Evolutionary conservation across 108 stramenopile species (phyloP).

Genomic region (Thalassiosira profunda): DNA sequence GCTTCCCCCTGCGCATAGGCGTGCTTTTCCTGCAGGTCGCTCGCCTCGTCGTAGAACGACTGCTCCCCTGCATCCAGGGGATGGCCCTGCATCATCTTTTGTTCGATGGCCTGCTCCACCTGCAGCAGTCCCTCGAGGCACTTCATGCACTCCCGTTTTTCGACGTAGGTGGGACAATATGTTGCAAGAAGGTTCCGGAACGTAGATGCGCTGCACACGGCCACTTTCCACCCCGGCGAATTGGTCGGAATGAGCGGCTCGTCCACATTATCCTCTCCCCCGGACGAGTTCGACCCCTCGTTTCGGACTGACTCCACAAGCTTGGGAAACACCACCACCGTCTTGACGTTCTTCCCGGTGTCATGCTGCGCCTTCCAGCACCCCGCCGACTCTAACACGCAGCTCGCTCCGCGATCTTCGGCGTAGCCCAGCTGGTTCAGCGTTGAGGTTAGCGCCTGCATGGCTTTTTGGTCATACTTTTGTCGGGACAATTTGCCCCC

Average conservation of each 20-base stretch:
- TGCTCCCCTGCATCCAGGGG: constrained; percentile 80
- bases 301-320: constrained; percentile 26
- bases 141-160: constrained; percentile 82
- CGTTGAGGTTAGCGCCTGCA: constrained; percentile 77
- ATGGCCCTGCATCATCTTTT: constrained; percentile 83
- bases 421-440: constrained; percentile 83
- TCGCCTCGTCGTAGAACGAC: constrained; percentile 81
- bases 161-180: constrained; percentile 82
- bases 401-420: constrained; percentile 92
- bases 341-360: constrained; percentile 95
- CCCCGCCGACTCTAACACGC: constrained; percentile 84
- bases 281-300: constrained; percentile 10
- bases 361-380: constrained; percentile 96
- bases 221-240: constrained; percentile 80
- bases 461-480: constrained; percentile 91
- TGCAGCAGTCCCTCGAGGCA: constrained; percentile 46
- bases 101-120: constrained; percentile 60
- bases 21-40: constrained; percentile 70
- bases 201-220: constrained; percentile 57
- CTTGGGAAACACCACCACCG: constrained; percentile 93
- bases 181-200: constrained; percentile 69
- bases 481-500: constrained; percentile 88
- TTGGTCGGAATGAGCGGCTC: constrained; percentile 54
- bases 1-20: constrained; percentile 59
- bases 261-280: not conserved